These are phyloP conservation scores for Ascochyta lentis DNA, from an alignment of 2,329 filamentous ascomycete species.

Conservation along the genomic window DNA sequence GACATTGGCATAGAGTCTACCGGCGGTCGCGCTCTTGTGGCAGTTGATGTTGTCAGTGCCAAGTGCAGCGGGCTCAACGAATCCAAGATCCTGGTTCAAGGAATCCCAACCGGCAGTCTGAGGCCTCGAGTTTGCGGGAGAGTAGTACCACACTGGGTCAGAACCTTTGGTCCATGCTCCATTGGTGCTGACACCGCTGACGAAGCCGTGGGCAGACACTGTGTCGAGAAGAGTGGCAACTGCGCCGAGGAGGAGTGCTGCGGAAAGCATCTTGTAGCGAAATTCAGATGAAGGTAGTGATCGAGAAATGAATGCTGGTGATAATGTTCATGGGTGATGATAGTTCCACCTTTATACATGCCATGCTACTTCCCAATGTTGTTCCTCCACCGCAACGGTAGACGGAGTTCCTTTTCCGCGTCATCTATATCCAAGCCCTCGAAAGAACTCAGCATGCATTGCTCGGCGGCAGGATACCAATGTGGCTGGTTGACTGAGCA, in stretches of 20 bases:
- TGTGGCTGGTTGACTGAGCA: conserved; percentile 5
- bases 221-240: conserved; percentile 30
- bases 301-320: conserved; percentile 3
- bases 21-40: conserved; percentile 49
- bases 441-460: conserved; percentile 1
- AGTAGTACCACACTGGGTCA: conserved; percentile 45
- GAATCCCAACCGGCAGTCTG: conserved; percentile 46
- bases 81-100: conserved; percentile 48
- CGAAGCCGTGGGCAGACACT: conserved; percentile 41
- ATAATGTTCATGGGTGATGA: not conserved
- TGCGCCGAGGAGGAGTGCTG: conserved; percentile 27
- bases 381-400: not conserved
- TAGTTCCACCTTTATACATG: conserved; percentile 6
- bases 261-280: conserved; percentile 25
- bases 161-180: conserved; percentile 36
- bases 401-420: conserved; percentile 1
- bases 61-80: conserved; percentile 41
- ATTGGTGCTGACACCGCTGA: conserved; percentile 33
- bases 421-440: conserved; percentile 11
- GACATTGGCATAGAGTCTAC: conserved; percentile 41
- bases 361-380: not conserved
- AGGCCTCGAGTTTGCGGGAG: conserved; percentile 28
- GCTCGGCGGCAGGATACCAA: conserved; percentile 5
- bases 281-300: not conserved
- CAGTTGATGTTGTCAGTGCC: conserved; percentile 44